Percentiles rank a stretch among this genome's conserved stretches.
Evolutionary conservation across 768 basidiomycete species (phyloP).

Genomic region (Leccinum sublutescens): DNA sequence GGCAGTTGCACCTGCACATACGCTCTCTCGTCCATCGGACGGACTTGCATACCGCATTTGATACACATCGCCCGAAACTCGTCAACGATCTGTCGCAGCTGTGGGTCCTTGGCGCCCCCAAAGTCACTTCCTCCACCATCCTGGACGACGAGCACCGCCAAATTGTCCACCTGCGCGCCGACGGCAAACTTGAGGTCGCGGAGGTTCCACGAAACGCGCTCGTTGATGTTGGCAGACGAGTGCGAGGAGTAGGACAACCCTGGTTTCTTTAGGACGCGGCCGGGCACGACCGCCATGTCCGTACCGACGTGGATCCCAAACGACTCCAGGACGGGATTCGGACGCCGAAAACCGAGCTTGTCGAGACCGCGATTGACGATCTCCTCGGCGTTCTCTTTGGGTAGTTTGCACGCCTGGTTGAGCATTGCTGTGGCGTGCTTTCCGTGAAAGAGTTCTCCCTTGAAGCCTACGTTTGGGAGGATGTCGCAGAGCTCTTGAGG

Average conservation of each 20-base stretch:
- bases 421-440: constrained; percentile 50
- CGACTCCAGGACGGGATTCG: constrained; percentile 32
- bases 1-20: constrained; percentile 44
- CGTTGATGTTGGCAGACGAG: constrained; percentile 31
- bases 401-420: constrained; percentile 43
- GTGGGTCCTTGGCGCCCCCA: constrained; percentile 44
- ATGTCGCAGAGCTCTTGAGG: constrained; percentile 51
- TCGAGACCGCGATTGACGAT: constrained; percentile 43
- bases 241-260: constrained; percentile 39
- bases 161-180: constrained; percentile 54
- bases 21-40: constrained; percentile 24
- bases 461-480: constrained; percentile 38
- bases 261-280: constrained; percentile 47
- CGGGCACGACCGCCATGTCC: constrained; percentile 55
- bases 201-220: constrained; percentile 51
- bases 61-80: constrained; percentile 64
- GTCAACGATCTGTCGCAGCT: constrained; percentile 38
- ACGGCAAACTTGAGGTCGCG: constrained; percentile 53
- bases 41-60: constrained; percentile 59
- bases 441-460: constrained; percentile 46
- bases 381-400: constrained; percentile 43
- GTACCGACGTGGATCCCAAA: constrained; percentile 46
- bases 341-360: constrained; percentile 40
- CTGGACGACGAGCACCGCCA: constrained; percentile 67
- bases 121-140: constrained; percentile 61